Evolutionary conservation across 495 filamentous ascomycete species (phyloP).

Genomic region (Physcia stellaris): DNA sequence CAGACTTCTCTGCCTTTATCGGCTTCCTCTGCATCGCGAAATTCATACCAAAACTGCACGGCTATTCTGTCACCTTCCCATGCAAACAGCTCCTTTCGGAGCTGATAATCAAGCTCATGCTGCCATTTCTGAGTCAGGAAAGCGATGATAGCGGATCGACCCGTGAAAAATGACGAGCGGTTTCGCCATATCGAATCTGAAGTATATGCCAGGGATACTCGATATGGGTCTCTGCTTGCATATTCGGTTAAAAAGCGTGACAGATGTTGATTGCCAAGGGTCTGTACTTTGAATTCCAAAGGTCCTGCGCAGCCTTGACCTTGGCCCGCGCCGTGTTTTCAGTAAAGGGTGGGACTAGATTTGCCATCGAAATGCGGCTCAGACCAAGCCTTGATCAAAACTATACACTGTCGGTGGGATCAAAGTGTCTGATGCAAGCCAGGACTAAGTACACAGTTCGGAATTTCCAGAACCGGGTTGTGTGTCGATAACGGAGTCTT

Average conservation of each 20-base stretch:
- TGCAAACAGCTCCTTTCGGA: conserved; percentile 82
- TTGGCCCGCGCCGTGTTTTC: conserved; percentile 56
- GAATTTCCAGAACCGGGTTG: too few species aligned
- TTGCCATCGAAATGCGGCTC: too few species aligned
- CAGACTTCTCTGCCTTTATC: conserved; percentile 56
- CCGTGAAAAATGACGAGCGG: conserved; percentile 54
- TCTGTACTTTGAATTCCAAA: conserved; percentile 78
- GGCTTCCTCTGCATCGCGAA: conserved; percentile 47
- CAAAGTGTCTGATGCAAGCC: too few species aligned
- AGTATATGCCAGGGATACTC: conserved; percentile 63
- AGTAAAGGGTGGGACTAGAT: conserved; percentile 67
- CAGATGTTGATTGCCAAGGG: too few species aligned
- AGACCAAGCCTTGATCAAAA: too few species aligned
- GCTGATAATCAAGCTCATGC: conserved; percentile 54
- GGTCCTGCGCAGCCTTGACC: conserved; percentile 73
- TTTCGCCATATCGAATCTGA: conserved; percentile 73
- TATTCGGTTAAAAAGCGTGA: too few species aligned
- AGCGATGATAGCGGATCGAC: conserved; percentile 50
- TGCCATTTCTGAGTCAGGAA: conserved; percentile 73
- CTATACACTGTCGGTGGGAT: too few species aligned
- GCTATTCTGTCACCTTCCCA: conserved; percentile 59
- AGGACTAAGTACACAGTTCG: too few species aligned
- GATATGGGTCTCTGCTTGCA: conserved; percentile 50
- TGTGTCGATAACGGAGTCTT: too few species aligned
- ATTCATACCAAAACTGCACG: conserved; percentile 92